These are phyloP conservation scores for Fusarium protoensiforme DNA, from an alignment of 2,329 filamentous ascomycete species.

Conservation along the genomic window DNA sequence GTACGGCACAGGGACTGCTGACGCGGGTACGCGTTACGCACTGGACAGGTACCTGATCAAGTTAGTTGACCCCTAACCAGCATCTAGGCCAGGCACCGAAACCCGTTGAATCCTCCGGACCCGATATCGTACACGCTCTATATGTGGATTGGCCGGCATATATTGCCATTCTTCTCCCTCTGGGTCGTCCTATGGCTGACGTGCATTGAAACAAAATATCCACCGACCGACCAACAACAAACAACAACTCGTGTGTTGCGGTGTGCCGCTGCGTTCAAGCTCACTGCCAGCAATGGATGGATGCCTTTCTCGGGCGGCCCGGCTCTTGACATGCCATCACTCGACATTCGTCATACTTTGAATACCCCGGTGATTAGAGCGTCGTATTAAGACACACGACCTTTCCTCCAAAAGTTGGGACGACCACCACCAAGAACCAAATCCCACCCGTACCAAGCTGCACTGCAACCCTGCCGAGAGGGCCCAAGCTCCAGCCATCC, in stretches of 20 bases:
- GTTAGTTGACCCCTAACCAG: slow-evolving; percentile 1
- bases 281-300: slow-evolving; percentile 1
- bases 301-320: background rate
- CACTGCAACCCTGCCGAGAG: slow-evolving; percentile 25
- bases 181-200: background rate
- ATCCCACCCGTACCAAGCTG: slow-evolving; percentile 21
- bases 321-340: slow-evolving; percentile 10
- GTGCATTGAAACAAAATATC: slow-evolving; percentile 1
- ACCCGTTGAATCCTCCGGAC: background rate
- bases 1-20: slow-evolving; percentile 34
- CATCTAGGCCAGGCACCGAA: slow-evolving; percentile 16
- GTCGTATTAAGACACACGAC: slow-evolving; percentile 30
- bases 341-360: slow-evolving; percentile 9
- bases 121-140: slow-evolving; percentile 12
- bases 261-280: background rate
- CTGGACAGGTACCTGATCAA: slow-evolving; percentile 17
- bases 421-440: slow-evolving; percentile 31
- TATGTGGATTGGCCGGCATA: slow-evolving; percentile 9
- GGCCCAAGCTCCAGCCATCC: slow-evolving; percentile 34
- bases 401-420: slow-evolving; percentile 11
- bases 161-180: slow-evolving; percentile 5
- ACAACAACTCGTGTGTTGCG: background rate
- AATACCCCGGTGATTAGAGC: slow-evolving; percentile 29
- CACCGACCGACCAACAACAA: slow-evolving; percentile 9
- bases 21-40: slow-evolving; percentile 14